Evolutionary conservation across 257 asterid species (phyloP).

Genomic region (Solanum commersonii): DNA sequence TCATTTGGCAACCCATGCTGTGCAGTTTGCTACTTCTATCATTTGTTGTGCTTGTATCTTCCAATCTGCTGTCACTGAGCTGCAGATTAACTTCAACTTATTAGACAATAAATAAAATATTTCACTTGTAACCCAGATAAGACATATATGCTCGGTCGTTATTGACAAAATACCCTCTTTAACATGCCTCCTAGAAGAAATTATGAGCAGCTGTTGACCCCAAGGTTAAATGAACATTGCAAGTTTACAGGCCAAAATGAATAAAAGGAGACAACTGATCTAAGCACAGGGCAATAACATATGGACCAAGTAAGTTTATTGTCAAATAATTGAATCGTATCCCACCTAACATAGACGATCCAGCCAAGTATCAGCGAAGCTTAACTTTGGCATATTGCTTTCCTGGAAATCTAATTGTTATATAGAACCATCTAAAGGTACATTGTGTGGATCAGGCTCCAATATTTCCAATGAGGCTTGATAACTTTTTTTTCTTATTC

Average conservation of each 20-base stretch:
- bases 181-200: background rate
- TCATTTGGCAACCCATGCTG: slow-evolving; percentile 73
- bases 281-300: background rate
- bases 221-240: background rate
- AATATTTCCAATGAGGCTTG: background rate
- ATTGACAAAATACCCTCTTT: background rate
- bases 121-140: background rate
- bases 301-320: background rate
- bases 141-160: background rate
- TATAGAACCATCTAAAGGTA: background rate
- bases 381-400: background rate
- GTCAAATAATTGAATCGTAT: background rate
- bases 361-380: background rate
- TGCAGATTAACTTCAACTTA: slow-evolving; percentile 2
- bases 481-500: background rate
- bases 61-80: slow-evolving; percentile 56
- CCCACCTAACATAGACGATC: background rate
- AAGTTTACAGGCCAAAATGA: background rate
- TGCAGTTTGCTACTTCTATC: slow-evolving; percentile 61
- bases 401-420: background rate
- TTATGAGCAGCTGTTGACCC: background rate
- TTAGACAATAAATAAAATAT: background rate
- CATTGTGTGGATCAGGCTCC: background rate
- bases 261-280: background rate
- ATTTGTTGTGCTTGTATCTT: slow-evolving; percentile 8